Evolutionary conservation across 2,329 filamentous ascomycete genomes (phyloP), one percentile per base, ranked within the genome.

Genomic region (Ceratocystis cacaofunesta): DNA sequence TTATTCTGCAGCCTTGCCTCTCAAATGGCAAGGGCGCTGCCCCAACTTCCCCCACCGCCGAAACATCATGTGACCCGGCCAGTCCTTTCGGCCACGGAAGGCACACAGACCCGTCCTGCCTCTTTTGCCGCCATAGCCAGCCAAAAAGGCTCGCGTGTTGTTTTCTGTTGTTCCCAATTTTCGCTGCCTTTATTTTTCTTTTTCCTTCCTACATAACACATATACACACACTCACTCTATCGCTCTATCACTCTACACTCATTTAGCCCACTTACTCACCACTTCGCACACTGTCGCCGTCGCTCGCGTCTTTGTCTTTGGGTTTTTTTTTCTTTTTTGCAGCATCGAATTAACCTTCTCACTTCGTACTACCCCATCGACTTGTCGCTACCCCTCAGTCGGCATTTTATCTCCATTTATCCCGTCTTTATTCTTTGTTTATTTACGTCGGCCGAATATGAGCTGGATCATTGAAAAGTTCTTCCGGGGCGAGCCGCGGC

Each of bases 401-500:
- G 52, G 28, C 43, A 62, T 62, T 32, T 28, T 46, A 30, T 62
- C 41, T 30, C 55, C 41, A 22, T 48, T 48, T 58, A 48, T 19
- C n/a, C 32, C 19, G 41, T 19, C 19, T 55, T 57, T 55, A 57
- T 58, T 50, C 32, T 48, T 63, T 41, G 44, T 52, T 32, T 36
- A 63, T 55, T 22, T 19, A 10, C 25, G 55, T 58, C 52, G 25
- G n/a, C 36, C 57, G 61, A 32, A 41, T 50, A 67, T 67, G 66
- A 41, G 55, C 61, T 67, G 66, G 58, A 62, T 67, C 15, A 48
- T 64, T 48, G 61, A 65, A 17, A 61, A 61, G 44, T 32, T 62
- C 28, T 58, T 61, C n/a, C 60, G 55, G n/a, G 22, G 63, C 32
- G 28, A 46, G 25, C 64, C 66, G 46, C 36, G 44, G 15, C 43